Evolutionary conservation across 2,329 filamentous ascomycete genomes (phyloP).

Genomic region (Tolypocladium paradoxum): DNA sequence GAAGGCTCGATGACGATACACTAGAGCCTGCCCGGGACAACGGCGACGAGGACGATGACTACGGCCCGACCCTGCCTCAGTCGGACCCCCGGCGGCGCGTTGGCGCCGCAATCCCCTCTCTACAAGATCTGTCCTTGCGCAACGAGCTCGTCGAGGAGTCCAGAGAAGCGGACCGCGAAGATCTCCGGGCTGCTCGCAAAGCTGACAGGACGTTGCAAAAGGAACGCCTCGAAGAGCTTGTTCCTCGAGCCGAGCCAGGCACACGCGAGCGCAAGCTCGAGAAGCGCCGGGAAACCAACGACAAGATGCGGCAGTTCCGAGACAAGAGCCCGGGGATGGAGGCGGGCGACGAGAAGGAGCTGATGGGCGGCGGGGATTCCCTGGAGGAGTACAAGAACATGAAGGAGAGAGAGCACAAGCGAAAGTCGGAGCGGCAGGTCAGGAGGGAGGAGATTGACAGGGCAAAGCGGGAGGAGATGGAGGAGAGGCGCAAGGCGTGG

Average conservation of each 20-base stretch:
- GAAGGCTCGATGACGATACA: slow-evolving; percentile 4
- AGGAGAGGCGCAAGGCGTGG: slow-evolving; percentile 61
- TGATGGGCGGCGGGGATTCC: slow-evolving; percentile 63
- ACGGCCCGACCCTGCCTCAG: slow-evolving; percentile 30
- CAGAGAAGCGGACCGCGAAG: slow-evolving; percentile 36
- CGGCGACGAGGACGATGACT: slow-evolving; percentile 42
- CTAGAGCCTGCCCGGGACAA: slow-evolving; percentile 5
- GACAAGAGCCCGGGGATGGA: slow-evolving; percentile 52
- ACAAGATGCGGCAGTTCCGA: slow-evolving; percentile 63
- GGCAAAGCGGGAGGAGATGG: slow-evolving; percentile 67
- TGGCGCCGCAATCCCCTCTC: slow-evolving; percentile 56
- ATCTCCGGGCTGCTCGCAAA: slow-evolving; percentile 51
- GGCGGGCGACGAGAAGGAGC: slow-evolving; percentile 53
- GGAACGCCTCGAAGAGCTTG: slow-evolving; percentile 67
- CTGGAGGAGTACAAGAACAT: slow-evolving; percentile 58
- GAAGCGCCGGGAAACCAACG: slow-evolving; percentile 65
- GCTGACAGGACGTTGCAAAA: slow-evolving; percentile 56
- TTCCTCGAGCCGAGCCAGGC: slow-evolving; percentile 72
- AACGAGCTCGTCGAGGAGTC: slow-evolving; percentile 41
- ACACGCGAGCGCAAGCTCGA: slow-evolving; percentile 77
- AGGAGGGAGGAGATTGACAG: slow-evolving; percentile 69
- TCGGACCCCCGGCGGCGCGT: slow-evolving; percentile 13
- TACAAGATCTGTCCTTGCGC: slow-evolving; percentile 60
- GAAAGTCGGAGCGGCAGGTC: slow-evolving; percentile 77
- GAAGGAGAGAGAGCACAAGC: slow-evolving; percentile 54